Base-by-base conservation (phyloP, 345 rosid species). In the Leavenworthia alabamica region DNA sequence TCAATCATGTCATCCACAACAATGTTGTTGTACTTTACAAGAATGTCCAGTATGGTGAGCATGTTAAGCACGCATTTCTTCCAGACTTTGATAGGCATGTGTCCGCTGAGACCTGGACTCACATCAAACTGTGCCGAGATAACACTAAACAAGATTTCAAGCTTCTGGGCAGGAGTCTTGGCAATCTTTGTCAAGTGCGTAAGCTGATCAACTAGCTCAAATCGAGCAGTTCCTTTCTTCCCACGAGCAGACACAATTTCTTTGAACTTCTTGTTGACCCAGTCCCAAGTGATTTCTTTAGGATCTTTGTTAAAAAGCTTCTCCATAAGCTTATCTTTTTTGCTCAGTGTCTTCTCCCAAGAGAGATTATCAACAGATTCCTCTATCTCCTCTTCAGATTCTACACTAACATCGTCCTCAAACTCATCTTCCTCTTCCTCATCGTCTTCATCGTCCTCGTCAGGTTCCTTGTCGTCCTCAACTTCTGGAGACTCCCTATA, bases 91-190 rank as follows among this genome's bases (percentile, higher is more conserved):
- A 93, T 89, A 11, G 99, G 99, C 96, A 93, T 93, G 76, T 89
- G 89, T n/a, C 99, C 99, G 40, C 73, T 86, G 42, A 89, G 87
- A 57, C 96, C 97, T 0, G 99, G 99, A 56, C 83, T 89, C 29
- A 93, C 96, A 76, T 93, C 99, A 74, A 87, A 93, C 62, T 93
- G 99, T 1, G 97, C 97, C 19, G 99, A 86, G 26, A 93, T 78
- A 33, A 93, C 88, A 62, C 88, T 85, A 57, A 93, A 86, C 61
- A 89, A 83, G 63, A 93, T 93, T 74, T 93, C 85, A 60, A 93
- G 85, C 77, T 93, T 93, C 83, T 93, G 99, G 2, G 97, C 96
- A 48, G 99, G 99, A 64, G 99, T 93, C 80, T 85, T 93, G 15
- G 99, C 96, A 67, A 93, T 91, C 83, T 70, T 87, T 3, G 91